These are phyloP conservation scores for Irpex rosettiformis DNA, from an alignment of 1,284 basidiomycete genomes.

Conservation along the genomic window DNA sequence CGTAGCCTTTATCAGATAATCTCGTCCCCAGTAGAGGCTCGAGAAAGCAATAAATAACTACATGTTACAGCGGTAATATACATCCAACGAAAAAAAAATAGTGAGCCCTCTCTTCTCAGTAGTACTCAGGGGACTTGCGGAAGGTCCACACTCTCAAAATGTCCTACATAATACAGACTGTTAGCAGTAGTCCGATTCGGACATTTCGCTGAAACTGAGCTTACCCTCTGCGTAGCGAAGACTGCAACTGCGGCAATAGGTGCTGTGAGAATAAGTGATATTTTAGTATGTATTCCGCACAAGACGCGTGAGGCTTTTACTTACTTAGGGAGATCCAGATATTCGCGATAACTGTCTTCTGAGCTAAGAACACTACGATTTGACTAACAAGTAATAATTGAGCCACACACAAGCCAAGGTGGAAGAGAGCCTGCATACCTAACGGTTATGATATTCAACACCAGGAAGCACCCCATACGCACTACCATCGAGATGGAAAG, in stretches of 20 bases:
- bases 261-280: constrained; percentile 13
- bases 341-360: constrained; percentile 18
- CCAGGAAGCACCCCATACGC: constrained; percentile 19
- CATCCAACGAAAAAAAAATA: background rate
- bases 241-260: constrained; percentile 21
- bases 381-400: constrained; percentile 3
- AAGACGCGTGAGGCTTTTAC: background rate
- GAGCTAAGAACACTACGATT: constrained; percentile 20
- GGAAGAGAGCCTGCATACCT: constrained; percentile 7
- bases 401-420: background rate
- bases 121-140: constrained; percentile 7
- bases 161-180: constrained; percentile 11
- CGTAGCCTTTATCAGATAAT: background rate
- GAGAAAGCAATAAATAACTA: background rate
- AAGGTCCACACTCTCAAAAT: constrained; percentile 21
- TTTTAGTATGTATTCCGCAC: too few relatives aligned
- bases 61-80: background rate
- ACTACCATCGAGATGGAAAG: constrained; percentile 17
- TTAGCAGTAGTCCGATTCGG: background rate
- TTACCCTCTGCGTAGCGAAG: constrained; percentile 20
- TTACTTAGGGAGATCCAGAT: constrained; percentile 19
- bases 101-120: background rate
- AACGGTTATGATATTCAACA: constrained; percentile 20
- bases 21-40: background rate
- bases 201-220: background rate